These are phyloP conservation scores for Ilyonectria sp. DNA, from an alignment of 2,329 filamentous ascomycete species.

Conservation along the genomic window DNA sequence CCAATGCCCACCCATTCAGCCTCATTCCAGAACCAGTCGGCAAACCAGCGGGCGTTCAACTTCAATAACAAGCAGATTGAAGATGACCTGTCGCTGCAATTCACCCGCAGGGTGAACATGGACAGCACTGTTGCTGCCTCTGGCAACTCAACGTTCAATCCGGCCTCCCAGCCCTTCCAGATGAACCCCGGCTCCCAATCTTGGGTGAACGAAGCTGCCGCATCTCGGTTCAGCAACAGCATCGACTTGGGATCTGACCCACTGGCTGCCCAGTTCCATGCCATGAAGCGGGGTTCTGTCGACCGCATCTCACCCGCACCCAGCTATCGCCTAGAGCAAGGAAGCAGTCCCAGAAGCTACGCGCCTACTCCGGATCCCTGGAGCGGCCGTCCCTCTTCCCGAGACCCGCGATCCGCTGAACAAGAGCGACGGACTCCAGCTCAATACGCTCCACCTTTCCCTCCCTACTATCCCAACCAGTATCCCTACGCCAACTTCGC, in stretches of 20 bases:
- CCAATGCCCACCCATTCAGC: slow-evolving; percentile 60
- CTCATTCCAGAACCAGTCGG: slow-evolving; percentile 63
- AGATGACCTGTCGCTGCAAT: slow-evolving; percentile 55
- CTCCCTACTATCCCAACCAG: slow-evolving; percentile 51
- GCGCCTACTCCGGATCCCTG: slow-evolving; percentile 55
- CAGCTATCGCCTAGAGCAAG: slow-evolving; percentile 50
- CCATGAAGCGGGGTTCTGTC: slow-evolving; percentile 55
- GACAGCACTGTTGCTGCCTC: slow-evolving; percentile 47
- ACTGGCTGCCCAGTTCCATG: slow-evolving; percentile 45
- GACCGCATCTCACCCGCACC: slow-evolving; percentile 57
- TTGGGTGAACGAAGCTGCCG: slow-evolving; percentile 57
- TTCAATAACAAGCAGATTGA: slow-evolving; percentile 57
- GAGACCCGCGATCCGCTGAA: slow-evolving; percentile 55
- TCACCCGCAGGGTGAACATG: slow-evolving; percentile 53
- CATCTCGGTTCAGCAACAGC: slow-evolving; percentile 46
- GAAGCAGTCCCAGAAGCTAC: slow-evolving; percentile 46
- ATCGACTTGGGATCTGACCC: slow-evolving; percentile 53
- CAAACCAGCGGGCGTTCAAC: slow-evolving; percentile 55
- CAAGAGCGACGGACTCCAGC: slow-evolving; percentile 55
- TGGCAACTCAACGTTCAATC: slow-evolving; percentile 45
- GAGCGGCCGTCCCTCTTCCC: slow-evolving; percentile 53
- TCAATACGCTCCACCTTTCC: slow-evolving; percentile 51
- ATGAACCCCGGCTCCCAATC: slow-evolving; percentile 63
- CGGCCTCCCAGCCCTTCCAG: slow-evolving; percentile 58
- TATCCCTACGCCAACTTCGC: slow-evolving; percentile 50